These are phyloP conservation scores for Cryptosporidium viatorum DNA, from an alignment of 169 alveolate species.

Conservation along the genomic window DNA sequence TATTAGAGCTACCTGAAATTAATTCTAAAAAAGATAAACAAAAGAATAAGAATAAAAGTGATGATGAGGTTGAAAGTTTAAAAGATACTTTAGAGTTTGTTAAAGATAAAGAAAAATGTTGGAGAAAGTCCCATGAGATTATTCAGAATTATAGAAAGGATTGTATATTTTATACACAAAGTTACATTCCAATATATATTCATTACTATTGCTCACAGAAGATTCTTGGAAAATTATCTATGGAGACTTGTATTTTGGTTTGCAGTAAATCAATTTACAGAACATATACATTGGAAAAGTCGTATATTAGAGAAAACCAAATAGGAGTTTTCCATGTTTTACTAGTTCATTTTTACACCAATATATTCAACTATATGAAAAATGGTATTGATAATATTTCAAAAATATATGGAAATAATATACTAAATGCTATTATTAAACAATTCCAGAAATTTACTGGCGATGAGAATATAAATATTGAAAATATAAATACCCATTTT, in stretches of 20 bases:
- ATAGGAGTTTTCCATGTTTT: constrained; percentile 7
- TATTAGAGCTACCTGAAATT: background rate
- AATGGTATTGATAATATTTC: background rate
- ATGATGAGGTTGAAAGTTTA: background rate
- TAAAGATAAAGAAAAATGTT: background rate
- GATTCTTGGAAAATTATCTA: constrained; percentile 26
- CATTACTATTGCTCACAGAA: constrained; percentile 44
- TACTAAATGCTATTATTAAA: background rate
- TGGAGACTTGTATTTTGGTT: constrained; percentile 29
- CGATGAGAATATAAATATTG: background rate
- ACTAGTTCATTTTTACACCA: constrained; percentile 27
- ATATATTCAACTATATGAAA: background rate
- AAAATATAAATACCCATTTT: background rate
- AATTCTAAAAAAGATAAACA: background rate
- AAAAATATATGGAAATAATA: background rate
- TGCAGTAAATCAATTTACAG: constrained; percentile 27
- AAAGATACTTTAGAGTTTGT: background rate
- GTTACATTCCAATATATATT: constrained; percentile 12
- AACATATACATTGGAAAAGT: constrained; percentile 12
- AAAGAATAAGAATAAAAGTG: background rate
- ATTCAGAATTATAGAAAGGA: constrained; percentile 16
- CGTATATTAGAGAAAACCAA: background rate
- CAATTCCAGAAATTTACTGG: constrained; percentile 21
- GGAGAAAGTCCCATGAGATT: constrained; percentile 46
- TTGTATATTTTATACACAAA: background rate